These are phyloP conservation scores for Cyclaneusma minus DNA, from an alignment of 2,329 filamentous ascomycete species.

Conservation along the genomic window DNA sequence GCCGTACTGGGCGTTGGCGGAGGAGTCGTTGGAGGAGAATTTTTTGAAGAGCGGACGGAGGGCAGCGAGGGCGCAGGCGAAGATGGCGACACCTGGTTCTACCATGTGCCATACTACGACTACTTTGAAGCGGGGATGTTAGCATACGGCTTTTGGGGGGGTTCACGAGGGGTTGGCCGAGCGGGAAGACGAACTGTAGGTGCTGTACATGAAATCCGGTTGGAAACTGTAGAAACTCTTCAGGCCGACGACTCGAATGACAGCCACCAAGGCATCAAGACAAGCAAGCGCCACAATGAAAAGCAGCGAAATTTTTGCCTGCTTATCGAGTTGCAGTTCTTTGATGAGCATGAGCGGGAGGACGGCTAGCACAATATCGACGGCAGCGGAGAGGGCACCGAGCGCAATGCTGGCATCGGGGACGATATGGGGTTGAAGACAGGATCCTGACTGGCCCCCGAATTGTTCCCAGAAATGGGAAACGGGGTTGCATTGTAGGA, in stretches of 20 bases:
- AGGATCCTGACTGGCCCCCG: conserved; percentile 13
- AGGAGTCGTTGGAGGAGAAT: conserved; percentile 12
- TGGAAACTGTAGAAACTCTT: too few relatives aligned
- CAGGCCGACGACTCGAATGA: too few relatives aligned
- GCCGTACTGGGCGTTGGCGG: too few relatives aligned
- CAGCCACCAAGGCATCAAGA: too few relatives aligned
- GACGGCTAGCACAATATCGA: conserved; percentile 35
- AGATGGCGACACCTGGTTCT: conserved; percentile 31
- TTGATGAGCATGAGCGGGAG: conserved; percentile 37
- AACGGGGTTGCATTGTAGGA: conserved; percentile 37
- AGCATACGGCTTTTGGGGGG: too few relatives aligned
- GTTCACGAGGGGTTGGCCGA: too few relatives aligned
- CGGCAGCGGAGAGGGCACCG: conserved; percentile 28
- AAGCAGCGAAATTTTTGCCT: too few relatives aligned
- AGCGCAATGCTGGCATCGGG: conserved; percentile 36
- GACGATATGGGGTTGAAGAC: conserved; percentile 27
- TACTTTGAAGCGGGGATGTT: too few relatives aligned
- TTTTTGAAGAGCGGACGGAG: conserved; percentile 29
- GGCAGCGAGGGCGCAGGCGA: conserved; percentile 30
- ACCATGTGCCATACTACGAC: conserved; percentile 32
- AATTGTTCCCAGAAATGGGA: conserved; percentile 30
- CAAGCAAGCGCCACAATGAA: too few relatives aligned
- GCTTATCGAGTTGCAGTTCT: too few relatives aligned
- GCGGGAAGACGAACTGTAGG: too few relatives aligned
- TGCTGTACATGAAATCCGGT: too few relatives aligned